A percentile compares a stretch with the other conserved stretches of the same genome.
These are phyloP conservation scores for Fusarium dlaminii DNA, from an alignment of 2,329 filamentous ascomycete genomes.

Conservation along the genomic window DNA sequence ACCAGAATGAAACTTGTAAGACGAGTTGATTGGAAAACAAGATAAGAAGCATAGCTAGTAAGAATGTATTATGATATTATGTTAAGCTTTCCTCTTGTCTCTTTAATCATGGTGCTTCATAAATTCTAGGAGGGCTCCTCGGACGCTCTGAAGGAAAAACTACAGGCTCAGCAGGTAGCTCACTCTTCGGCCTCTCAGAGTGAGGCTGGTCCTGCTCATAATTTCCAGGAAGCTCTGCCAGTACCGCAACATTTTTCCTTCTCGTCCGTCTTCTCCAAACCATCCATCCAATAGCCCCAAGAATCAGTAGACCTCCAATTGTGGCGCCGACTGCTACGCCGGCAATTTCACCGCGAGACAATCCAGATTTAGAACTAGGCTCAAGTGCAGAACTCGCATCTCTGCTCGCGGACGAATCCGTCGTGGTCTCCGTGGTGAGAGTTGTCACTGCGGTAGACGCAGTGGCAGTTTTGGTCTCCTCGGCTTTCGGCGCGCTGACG, in stretches of 20 bases:
- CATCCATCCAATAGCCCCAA: neutral
- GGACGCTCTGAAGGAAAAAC: neutral
- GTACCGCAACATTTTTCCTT: fast-evolving
- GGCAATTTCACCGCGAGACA: neutral
- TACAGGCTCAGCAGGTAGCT: neutral
- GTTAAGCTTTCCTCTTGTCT: neutral
- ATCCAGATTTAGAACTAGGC: neutral
- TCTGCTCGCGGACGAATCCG: neutral
- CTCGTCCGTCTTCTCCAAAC: neutral
- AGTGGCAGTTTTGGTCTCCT: neutral
- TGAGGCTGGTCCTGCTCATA: neutral
- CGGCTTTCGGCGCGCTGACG: neutral
- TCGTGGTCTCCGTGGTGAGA: neutral
- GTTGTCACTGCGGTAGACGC: neutral
- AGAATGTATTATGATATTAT: neutral
- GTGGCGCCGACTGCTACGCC: neutral
- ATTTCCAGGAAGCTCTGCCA: neutral
- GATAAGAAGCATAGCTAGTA: neutral
- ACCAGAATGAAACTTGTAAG: neutral
- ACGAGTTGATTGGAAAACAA: neutral
- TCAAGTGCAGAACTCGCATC: neutral
- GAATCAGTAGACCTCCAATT: neutral
- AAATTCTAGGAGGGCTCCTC: neutral
- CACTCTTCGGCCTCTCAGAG: neutral
- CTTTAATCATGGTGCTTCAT: neutral